A percentile compares a stretch with the other conserved stretches of the same genome.
Evolutionary conservation across 352 stramenopile genomes (phyloP).

Genomic region (Thalassiosira livingstoniorum): DNA sequence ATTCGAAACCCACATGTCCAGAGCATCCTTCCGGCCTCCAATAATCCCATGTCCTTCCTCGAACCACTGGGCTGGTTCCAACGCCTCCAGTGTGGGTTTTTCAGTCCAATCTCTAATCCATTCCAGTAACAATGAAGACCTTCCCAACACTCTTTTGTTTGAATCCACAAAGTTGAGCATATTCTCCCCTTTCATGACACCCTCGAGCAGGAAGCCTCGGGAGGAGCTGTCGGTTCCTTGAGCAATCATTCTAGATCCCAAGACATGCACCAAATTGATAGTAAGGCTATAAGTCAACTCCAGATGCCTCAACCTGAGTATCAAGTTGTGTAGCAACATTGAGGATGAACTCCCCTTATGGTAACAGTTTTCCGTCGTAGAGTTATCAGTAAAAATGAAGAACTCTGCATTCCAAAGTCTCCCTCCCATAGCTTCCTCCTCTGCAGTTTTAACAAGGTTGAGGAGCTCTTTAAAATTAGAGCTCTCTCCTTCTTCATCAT

Average conservation of each 20-base stretch:
- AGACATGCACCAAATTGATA: constrained; percentile 3
- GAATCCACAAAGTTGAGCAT: constrained; percentile 56
- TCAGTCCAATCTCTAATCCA: constrained; percentile 33
- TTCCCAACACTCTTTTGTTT: constrained; percentile 20
- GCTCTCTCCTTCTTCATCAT: constrained; percentile 25
- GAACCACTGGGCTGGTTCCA: constrained; percentile 44
- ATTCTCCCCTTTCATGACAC: constrained; percentile 15
- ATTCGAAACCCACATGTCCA: constrained; percentile 26
- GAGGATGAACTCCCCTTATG: constrained; percentile 9
- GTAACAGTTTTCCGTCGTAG: constrained; percentile 5
- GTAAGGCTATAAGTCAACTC: neutral
- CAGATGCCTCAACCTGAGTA: neutral
- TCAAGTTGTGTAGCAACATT: neutral
- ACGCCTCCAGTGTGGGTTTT: neutral
- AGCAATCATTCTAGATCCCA: constrained; percentile 19
- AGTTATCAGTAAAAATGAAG: constrained; percentile 15
- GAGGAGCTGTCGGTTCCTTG: constrained; percentile 28
- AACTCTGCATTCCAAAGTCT: neutral
- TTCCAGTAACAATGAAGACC: constrained; percentile 22
- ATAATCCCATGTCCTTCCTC: constrained; percentile 30
- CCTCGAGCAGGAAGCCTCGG: constrained; percentile 7
- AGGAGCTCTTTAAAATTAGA: constrained; percentile 57
- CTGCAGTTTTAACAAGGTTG: constrained; percentile 54
- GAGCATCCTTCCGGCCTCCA: constrained; percentile 7
- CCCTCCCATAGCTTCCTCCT: constrained; percentile 20